Evolutionary conservation across 441 rosid species (phyloP).

Genomic region (Adansonia rubrostipa): DNA sequence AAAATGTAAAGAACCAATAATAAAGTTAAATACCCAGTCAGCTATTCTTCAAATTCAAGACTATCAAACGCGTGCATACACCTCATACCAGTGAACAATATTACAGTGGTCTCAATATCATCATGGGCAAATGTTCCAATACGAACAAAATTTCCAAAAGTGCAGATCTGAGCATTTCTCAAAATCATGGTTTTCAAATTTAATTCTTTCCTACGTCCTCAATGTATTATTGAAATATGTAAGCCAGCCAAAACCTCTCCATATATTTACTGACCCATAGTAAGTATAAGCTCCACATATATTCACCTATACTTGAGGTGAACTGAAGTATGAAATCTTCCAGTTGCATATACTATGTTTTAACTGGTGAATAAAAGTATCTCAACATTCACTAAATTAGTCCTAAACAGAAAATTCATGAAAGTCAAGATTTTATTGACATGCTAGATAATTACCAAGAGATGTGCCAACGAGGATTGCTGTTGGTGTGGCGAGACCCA

Average conservation of each 20-base stretch:
- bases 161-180: background rate
- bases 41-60: slow-evolving; percentile 17
- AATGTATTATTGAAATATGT: background rate
- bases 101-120: background rate
- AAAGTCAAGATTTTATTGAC: slow-evolving; percentile 27
- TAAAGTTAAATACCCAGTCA: background rate
- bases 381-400: background rate
- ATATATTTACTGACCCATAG: background rate
- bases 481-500: slow-evolving; percentile 97
- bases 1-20: background rate
- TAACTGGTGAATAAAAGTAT: background rate
- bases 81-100: background rate
- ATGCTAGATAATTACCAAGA: slow-evolving; percentile 61
- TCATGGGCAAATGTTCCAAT: background rate
- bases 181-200: slow-evolving; percentile 1
- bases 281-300: background rate
- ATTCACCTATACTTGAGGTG: background rate
- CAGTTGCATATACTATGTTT: background rate
- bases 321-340: background rate
- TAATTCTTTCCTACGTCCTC: background rate
- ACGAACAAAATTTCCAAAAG: background rate
- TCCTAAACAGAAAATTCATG: slow-evolving; percentile 4
- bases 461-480: slow-evolving; percentile 98
- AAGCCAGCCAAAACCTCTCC: background rate
- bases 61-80: background rate